Conservation (phyloP, 2,329 filamentous ascomycete species). For the Trichophyton equinum region DNA sequence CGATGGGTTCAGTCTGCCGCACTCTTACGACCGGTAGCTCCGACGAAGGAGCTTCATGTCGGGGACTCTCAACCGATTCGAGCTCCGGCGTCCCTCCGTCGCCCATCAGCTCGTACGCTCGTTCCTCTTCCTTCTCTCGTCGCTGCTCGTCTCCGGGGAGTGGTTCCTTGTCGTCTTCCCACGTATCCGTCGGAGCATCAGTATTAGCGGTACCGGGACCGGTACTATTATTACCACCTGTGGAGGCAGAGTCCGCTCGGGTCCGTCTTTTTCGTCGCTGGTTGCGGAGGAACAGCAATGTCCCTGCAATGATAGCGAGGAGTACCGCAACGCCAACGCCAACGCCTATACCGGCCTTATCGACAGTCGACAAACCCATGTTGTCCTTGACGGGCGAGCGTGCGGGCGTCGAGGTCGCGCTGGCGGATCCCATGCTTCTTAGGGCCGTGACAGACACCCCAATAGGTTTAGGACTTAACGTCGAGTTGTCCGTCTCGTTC, state of each 20-base stretch:
- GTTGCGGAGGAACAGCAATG: background rate
- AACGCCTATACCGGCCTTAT: conserved; percentile 1
- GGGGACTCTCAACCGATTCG: background rate
- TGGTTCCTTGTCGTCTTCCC: background rate
- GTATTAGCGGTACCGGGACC: background rate
- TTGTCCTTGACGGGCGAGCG: background rate
- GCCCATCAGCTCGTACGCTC: background rate
- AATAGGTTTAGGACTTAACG: background rate
- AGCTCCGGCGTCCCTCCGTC: background rate
- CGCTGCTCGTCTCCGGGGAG: background rate
- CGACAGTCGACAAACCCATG: background rate
- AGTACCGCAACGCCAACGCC: background rate
- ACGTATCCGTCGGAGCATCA: background rate
- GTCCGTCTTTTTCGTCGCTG: background rate
- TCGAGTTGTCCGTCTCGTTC: background rate
- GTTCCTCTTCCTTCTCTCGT: background rate
- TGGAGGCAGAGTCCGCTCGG: background rate
- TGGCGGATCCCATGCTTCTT: background rate
- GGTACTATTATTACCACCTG: background rate
- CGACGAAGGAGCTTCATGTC: background rate
- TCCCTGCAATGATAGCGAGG: background rate
- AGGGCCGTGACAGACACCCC: background rate
- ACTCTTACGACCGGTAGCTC: background rate
- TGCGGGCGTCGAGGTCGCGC: background rate
- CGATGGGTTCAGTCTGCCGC: background rate